These are phyloP conservation scores for Leptographium radiaticola DNA, from an alignment of 2,329 filamentous ascomycete species.

Conservation along the genomic window DNA sequence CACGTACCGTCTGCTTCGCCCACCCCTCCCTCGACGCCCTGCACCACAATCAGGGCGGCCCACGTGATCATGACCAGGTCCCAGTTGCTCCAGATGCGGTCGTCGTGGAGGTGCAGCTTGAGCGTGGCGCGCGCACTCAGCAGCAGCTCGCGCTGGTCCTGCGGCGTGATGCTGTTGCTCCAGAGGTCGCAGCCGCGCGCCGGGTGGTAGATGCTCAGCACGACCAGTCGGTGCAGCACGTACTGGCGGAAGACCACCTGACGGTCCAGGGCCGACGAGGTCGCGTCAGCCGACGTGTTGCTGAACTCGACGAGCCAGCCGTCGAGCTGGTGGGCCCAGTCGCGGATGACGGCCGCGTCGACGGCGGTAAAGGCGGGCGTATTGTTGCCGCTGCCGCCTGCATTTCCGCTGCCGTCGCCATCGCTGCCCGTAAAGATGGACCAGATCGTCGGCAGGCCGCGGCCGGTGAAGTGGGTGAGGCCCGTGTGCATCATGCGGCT, in stretches of 20 bases:
- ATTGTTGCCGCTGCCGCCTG: neutral
- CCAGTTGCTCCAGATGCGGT: conserved; percentile 11
- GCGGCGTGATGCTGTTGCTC: conserved; percentile 7
- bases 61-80: conserved; percentile 11
- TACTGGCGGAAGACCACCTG: conserved; percentile 9
- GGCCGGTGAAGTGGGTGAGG: conserved; percentile 9
- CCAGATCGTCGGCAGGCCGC: conserved; percentile 11
- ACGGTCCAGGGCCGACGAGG: conserved; percentile 1
- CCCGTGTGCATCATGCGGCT: conserved; percentile 11
- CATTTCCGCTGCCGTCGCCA: neutral
- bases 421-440: conserved; percentile 5
- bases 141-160: conserved; percentile 10
- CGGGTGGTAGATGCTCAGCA: conserved; percentile 10
- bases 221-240: conserved; percentile 9
- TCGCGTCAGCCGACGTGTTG: neutral
- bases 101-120: conserved; percentile 9
- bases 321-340: conserved; percentile 11
- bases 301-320: conserved; percentile 10
- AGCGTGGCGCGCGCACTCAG: conserved; percentile 8
- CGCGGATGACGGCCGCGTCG: conserved; percentile 10
- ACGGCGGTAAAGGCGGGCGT: conserved; percentile 3
- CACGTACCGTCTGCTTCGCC: conserved; percentile 6
- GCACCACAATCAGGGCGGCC: conserved; percentile 10
- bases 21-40: conserved; percentile 7
- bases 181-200: conserved; percentile 10